Evolutionary conservation across 179 eudicot genomes (phyloP).

Genomic region (Vitellaria paradoxa): DNA sequence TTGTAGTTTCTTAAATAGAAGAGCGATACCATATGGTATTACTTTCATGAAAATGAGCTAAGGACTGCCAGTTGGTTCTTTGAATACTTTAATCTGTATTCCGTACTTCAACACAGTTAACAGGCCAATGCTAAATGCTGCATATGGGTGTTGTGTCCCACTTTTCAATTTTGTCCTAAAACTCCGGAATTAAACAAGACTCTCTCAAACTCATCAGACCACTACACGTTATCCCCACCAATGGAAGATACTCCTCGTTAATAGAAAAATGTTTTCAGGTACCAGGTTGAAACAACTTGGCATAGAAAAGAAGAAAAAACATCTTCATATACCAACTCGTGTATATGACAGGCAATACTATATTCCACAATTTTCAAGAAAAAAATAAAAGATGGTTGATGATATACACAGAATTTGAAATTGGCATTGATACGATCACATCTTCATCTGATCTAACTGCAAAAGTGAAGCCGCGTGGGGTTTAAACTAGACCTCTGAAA

Average conservation of each 20-base stretch:
- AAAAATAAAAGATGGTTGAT: not conserved
- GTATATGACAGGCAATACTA: not conserved
- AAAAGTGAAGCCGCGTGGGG: not conserved
- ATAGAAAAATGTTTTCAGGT: not conserved
- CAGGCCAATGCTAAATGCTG: not conserved
- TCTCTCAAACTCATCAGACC: no score
- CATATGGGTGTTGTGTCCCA: conserved; percentile 3
- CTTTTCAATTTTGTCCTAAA: not conserved
- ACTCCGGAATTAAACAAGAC: not conserved
- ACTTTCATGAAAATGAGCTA: not conserved
- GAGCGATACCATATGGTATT: not conserved
- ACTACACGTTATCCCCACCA: not conserved
- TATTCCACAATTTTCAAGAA: not conserved
- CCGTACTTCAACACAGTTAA: not conserved
- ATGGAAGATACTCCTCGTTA: not conserved
- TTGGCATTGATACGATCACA: not conserved
- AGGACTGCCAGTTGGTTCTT: not conserved
- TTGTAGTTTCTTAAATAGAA: not conserved
- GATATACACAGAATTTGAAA: not conserved
- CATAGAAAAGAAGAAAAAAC: not conserved
- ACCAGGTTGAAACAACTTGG: not conserved
- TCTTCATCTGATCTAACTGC: not conserved
- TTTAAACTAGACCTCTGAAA: conserved; percentile 1
- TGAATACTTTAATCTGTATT: not conserved
- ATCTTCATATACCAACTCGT: not conserved